Percentiles rank a stretch among this genome's conserved stretches.
These are phyloP conservation scores for Petunia axillaris DNA, from an alignment of 257 asterid species.

Conservation along the genomic window DNA sequence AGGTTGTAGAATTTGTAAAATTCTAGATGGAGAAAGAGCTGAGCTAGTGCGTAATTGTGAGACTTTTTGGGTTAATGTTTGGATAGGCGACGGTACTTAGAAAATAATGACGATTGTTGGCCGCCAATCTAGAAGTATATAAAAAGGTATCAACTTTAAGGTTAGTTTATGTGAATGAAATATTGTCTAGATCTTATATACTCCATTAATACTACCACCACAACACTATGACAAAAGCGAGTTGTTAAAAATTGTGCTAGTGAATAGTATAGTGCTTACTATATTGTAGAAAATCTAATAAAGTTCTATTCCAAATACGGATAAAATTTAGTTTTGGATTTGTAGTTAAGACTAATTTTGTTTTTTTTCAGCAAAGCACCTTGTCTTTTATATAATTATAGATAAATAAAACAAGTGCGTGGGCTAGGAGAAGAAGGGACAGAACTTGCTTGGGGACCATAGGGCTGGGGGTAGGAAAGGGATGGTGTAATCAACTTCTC, in stretches of 20 bases:
- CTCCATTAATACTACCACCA: neutral
- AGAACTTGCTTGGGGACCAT: neutral
- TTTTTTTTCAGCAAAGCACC: neutral
- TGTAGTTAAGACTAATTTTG: neutral
- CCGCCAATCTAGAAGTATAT: constrained; percentile 22
- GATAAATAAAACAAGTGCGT: neutral
- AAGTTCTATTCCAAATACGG: neutral
- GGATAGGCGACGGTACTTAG: constrained; percentile 5
- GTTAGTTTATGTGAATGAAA: neutral
- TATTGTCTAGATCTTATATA: neutral
- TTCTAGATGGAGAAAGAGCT: neutral
- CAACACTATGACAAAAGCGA: neutral
- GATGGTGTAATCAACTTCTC: neutral
- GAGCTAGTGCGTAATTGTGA: neutral
- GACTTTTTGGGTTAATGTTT: neutral
- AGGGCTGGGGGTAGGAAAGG: neutral
- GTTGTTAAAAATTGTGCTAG: constrained; percentile 1
- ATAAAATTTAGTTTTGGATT: neutral
- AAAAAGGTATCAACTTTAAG: neutral
- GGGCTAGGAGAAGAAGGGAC: neutral
- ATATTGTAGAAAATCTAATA: neutral
- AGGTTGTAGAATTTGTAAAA: neutral
- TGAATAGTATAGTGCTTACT: neutral
- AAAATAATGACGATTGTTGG: constrained; percentile 12
- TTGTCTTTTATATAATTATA: neutral